Percentiles rank a stretch among this genome's conserved stretches.
These are phyloP conservation scores for Triglochin maritima DNA, from an alignment of 106 monocot species.

Conservation along the genomic window DNA sequence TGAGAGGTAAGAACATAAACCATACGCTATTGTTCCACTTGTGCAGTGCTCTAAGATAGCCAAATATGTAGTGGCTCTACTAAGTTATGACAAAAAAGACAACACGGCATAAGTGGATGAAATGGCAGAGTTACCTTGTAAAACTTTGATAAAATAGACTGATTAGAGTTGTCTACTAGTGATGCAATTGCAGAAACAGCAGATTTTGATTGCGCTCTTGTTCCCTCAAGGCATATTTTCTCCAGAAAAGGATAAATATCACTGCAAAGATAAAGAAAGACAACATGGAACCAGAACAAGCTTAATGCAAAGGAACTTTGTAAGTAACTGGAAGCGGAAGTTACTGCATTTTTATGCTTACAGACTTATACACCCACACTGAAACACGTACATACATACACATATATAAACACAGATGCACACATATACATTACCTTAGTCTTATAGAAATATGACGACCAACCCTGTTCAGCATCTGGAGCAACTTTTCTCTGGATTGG, in stretches of 20 bases:
- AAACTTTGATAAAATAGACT: conserved; percentile 31
- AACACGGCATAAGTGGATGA: not conserved
- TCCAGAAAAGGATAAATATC: conserved; percentile 74
- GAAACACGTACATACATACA: not conserved
- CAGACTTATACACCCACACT: no score
- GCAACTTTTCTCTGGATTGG: conserved; percentile 40
- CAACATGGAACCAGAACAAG: not conserved
- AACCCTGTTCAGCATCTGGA: conserved; percentile 55
- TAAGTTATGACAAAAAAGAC: conserved; percentile 1
- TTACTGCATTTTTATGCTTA: no score
- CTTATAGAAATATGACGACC: conserved; percentile 40
- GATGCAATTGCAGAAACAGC: conserved; percentile 65
- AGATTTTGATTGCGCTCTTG: conserved; percentile 54
- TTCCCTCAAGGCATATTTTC: conserved; percentile 58
- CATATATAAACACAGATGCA: not conserved
- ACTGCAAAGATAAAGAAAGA: conserved; percentile 23
- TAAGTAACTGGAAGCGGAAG: no score
- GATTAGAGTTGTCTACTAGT: conserved; percentile 28
- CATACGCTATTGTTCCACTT: no score
- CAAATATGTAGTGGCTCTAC: not conserved
- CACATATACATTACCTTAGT: conserved; percentile 30
- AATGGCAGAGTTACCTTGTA: conserved; percentile 38
- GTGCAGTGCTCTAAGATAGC: not conserved
- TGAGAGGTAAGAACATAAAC: no score
- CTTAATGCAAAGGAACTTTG: no score